Evolutionary conservation across 306 rosid genomes (phyloP).

Genomic region (Lathyrus oleraceus): DNA sequence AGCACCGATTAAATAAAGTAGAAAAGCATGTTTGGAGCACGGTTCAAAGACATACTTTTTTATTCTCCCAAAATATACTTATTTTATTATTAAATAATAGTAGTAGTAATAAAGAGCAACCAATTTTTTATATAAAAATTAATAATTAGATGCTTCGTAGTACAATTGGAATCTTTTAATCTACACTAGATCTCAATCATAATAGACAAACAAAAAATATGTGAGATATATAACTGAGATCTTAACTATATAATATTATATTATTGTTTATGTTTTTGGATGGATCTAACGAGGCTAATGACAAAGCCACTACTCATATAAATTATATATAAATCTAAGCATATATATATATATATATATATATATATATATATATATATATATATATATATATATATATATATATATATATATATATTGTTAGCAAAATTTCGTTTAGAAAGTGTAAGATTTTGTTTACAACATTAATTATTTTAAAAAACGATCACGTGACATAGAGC

Average conservation of each 20-base stretch:
- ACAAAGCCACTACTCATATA: not conserved
- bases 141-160: not conserved
- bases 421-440: not conserved
- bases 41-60: slow-evolving; percentile 24
- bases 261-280: not conserved
- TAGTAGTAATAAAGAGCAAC: not conserved
- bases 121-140: not conserved
- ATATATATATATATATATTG: not conserved
- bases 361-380: not conserved
- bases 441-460: not conserved
- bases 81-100: not conserved
- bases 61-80: slow-evolving; percentile 24
- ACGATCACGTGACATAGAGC: not conserved
- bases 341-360: not conserved
- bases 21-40: slow-evolving; percentile 20
- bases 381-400: not conserved
- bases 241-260: not conserved
- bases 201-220: slow-evolving; percentile 8
- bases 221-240: not conserved
- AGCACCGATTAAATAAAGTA: slow-evolving; percentile 31
- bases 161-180: not conserved
- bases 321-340: not conserved
- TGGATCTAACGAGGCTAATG: not conserved
- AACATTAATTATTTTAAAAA: not conserved
- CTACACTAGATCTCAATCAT: slow-evolving; percentile 4